A percentile compares a stretch with the other conserved stretches of the same genome.
Evolutionary conservation across 192 early-diverging fungal genomes (phyloP).

Genomic region (Lobosporangium transversale): DNA sequence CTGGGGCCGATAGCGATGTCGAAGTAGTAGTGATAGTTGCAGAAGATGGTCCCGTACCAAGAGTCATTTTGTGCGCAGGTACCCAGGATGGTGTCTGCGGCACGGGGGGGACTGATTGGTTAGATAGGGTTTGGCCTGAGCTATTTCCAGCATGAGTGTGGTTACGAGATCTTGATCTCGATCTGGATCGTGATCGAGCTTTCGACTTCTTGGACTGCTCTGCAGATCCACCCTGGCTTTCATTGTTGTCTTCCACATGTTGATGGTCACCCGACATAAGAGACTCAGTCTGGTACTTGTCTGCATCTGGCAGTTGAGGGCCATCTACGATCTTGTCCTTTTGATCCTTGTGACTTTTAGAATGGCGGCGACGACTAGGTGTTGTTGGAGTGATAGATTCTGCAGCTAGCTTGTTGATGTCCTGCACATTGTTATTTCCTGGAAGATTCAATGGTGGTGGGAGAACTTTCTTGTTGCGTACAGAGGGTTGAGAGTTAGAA

Average conservation of each 20-base stretch:
- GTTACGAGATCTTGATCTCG: constrained; percentile 34
- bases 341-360: constrained; percentile 40
- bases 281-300: constrained; percentile 2
- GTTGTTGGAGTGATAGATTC: constrained; percentile 36
- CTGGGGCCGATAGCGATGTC: background rate
- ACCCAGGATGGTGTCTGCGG: constrained; percentile 51
- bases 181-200: constrained; percentile 42
- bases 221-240: constrained; percentile 2
- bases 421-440: constrained; percentile 9
- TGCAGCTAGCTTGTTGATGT: constrained; percentile 4
- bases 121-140: constrained; percentile 29
- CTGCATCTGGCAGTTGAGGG: background rate
- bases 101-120: constrained; percentile 37
- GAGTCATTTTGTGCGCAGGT: constrained; percentile 34
- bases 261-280: background rate
- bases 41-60: constrained; percentile 7
- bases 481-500: background rate
- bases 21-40: constrained; percentile 1
- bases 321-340: constrained; percentile 30
- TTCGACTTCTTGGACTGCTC: constrained; percentile 35
- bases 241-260: constrained; percentile 1
- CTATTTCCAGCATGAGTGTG: constrained; percentile 34
- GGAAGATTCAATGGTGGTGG: constrained; percentile 35
- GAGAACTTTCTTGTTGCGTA: constrained; percentile 16
- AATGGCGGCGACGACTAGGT: constrained; percentile 33